Base-by-base conservation (phyloP, 2,329 filamentous ascomycete genomes). In the Penicillium rolfsii region DNA sequence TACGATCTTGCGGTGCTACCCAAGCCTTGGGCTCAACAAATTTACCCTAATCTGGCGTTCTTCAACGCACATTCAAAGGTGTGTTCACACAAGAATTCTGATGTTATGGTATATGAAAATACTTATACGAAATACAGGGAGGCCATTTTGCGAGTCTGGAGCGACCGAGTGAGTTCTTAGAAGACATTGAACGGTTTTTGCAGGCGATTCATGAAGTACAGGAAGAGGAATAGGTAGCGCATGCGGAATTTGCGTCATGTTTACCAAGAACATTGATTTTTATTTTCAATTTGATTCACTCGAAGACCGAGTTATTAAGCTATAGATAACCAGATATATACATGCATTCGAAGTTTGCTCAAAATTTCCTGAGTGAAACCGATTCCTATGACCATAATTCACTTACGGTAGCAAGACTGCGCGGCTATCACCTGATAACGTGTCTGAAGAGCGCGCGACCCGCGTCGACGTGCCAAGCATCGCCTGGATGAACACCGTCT, bases 351-450 rank as follows among this genome's bases (percentile, higher is more conserved):
- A 33, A 11, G 2, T 33, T 33, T 33, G 30, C 9, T 33, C 8
- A 11, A 11, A 33, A 12, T 11, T 33, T 8, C 9, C 9, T 33
- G 9, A 8, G 9, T 0, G 3, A 11, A 33, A 11, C 11, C 9
- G 4, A 5, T 33, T 33, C 4, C 4, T 11, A 33, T 11, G 30
- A 11, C 6, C 30, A 11, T 33, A 11, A 33, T 11, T 11, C 19
- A 22, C 30, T 11, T 11, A 33, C 30, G 11, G 30, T 33, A 33
- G 30, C 9, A 33, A 43, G 16, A 41, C 24, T 33, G 14, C 24
- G n/a, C 54, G 41, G 41, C 4, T 26, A 55, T 69, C 67, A 69
- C 66, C 66, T 69, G 67, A 69, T 52, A 65, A 24, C 67, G 67
- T 62, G 64, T 64, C 38, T 50, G 35, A 45, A 46, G 30, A 48